A percentile compares a stretch with the other conserved stretches of the same genome.
Conservation (phyloP, 176 grass and related monocot genomes). For the Alloteropsis semialata region DNA sequence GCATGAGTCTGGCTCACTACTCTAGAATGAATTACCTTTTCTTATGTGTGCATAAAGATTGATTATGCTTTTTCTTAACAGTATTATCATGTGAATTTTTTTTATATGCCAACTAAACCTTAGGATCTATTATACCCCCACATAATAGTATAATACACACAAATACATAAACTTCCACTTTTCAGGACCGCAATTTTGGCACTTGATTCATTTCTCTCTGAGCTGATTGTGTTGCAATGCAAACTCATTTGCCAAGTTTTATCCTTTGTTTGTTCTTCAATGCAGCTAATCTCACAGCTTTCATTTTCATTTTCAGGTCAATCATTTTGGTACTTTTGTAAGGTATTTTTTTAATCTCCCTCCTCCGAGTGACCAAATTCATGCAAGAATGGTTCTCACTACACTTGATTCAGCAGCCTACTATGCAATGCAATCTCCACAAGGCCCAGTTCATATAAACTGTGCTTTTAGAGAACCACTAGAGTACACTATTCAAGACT, state of each 20-base stretch:
- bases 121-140: background rate
- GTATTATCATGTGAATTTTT: conserved; percentile 5
- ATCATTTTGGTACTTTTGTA: conserved; percentile 87
- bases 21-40: background rate
- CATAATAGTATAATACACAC: background rate
- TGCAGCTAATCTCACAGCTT: background rate
- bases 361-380: conserved; percentile 73
- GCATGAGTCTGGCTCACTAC: background rate
- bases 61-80: background rate
- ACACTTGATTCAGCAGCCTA: conserved; percentile 84
- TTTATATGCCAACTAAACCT: background rate
- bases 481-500: conserved; percentile 52
- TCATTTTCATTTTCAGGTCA: conserved; percentile 61
- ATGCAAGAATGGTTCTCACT: conserved; percentile 76
- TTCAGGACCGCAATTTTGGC: conserved; percentile 2
- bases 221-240: background rate
- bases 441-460: conserved; percentile 89
- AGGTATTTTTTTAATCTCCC: conserved; percentile 79
- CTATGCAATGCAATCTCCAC: conserved; percentile 66
- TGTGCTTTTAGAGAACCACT: conserved; percentile 88
- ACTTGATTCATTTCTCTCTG: background rate
- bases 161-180: background rate
- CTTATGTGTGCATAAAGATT: background rate
- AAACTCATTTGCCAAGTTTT: background rate
- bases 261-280: background rate